Evolutionary conservation across 106 monocot species (phyloP).

Genomic region (Dioscorea alata): DNA sequence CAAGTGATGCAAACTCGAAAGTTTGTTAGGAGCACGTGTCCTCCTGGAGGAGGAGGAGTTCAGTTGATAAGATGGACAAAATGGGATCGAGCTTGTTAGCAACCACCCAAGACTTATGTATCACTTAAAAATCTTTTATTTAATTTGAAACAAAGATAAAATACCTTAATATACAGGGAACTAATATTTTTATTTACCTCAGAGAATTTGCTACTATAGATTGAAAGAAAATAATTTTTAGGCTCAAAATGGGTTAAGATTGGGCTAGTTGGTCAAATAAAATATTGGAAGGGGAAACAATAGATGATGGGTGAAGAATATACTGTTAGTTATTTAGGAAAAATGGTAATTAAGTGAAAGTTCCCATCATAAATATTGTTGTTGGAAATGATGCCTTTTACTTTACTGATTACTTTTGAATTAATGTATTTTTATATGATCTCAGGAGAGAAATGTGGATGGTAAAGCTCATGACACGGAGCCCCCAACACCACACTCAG

Average conservation of each 20-base stretch:
- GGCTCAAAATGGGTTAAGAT: neutral
- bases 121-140: too few species aligned
- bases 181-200: too few species aligned
- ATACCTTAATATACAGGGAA: too few species aligned
- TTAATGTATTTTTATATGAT: constrained; percentile 1
- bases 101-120: too few species aligned
- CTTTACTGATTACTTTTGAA: too few species aligned
- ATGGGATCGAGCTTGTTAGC: too few species aligned
- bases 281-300: neutral
- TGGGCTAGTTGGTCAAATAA: neutral
- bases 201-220: neutral
- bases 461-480: constrained; percentile 53
- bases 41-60: too few species aligned
- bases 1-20: too few species aligned
- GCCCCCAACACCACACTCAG: constrained; percentile 62
- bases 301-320: neutral
- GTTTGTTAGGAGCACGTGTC: too few species aligned
- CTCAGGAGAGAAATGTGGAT: constrained; percentile 55
- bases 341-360: neutral
- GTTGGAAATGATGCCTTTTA: neutral
- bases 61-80: too few species aligned
- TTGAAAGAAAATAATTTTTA: neutral
- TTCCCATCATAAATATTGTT: neutral
- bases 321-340: neutral
- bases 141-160: too few species aligned